These are phyloP conservation scores for Geranium incanum DNA, from an alignment of 441 rosid genomes.

Conservation along the genomic window DNA sequence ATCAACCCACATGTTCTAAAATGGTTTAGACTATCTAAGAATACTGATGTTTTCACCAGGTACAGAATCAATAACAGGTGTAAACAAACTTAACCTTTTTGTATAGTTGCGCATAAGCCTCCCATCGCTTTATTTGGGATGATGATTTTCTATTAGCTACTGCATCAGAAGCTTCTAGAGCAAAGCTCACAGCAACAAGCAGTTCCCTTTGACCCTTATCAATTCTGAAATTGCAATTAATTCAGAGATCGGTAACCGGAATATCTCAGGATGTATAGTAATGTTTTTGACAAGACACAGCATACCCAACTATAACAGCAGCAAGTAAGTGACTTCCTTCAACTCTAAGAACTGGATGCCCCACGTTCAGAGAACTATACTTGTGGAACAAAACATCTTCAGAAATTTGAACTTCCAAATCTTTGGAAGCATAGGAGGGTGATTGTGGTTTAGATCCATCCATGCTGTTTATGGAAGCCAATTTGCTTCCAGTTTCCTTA, in stretches of 20 bases:
- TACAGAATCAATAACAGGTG: constrained; percentile 10
- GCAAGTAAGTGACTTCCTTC: constrained; percentile 69
- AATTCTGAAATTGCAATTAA: constrained; percentile 37
- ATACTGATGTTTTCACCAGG: background rate
- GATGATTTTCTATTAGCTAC: constrained; percentile 68
- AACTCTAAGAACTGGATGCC: constrained; percentile 70
- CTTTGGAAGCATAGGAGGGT: constrained; percentile 35
- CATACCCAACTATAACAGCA: constrained; percentile 58
- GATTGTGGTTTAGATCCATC: constrained; percentile 43
- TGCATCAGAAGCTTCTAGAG: constrained; percentile 60
- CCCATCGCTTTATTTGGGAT: constrained; percentile 60
- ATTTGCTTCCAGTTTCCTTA: constrained; percentile 52
- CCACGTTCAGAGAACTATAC: constrained; percentile 49
- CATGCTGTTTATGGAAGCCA: constrained; percentile 31
- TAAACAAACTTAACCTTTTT: constrained; percentile 44
- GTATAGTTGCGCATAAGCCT: constrained; percentile 57
- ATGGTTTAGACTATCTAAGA: background rate
- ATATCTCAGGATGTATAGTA: constrained; percentile 5
- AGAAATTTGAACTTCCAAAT: constrained; percentile 31
- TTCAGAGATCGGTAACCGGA: constrained; percentile 9
- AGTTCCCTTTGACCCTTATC: constrained; percentile 59
- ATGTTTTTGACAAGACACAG: constrained; percentile 11
- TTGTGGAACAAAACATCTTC: constrained; percentile 38
- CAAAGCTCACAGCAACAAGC: constrained; percentile 77
- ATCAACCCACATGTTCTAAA: background rate